phyloP scores from a whole-genome alignment of 371 early-diverging fungal species.

The Zopfochytrium polystomum region DNA sequence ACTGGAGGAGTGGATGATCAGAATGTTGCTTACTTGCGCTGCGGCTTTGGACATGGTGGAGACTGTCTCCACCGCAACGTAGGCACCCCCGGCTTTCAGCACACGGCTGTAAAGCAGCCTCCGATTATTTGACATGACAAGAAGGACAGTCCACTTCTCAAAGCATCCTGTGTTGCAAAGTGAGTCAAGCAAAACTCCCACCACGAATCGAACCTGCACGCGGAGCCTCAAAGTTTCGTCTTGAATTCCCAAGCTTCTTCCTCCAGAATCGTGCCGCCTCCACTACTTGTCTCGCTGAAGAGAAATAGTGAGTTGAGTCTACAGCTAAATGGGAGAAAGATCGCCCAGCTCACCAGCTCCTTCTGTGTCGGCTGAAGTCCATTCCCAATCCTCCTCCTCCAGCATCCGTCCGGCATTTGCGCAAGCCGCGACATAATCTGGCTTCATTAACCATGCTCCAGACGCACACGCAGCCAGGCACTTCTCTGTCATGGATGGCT shows the following conservation, averaged over 20 bases:
- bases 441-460: constrained; percentile 34
- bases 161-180: constrained; percentile 5
- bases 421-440: constrained; percentile 24
- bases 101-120: neutral
- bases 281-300: neutral
- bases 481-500: constrained; percentile 35
- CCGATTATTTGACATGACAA: constrained; percentile 1
- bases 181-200: neutral
- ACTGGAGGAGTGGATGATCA: too few species aligned
- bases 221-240: neutral
- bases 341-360: neutral
- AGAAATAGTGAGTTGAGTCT: neutral
- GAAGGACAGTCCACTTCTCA: constrained; percentile 10
- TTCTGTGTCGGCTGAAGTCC: neutral
- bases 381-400: constrained; percentile 19
- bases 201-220: neutral
- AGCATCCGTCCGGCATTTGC: constrained; percentile 13
- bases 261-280: neutral
- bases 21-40: neutral
- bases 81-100: constrained; percentile 9
- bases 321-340: too few species aligned
- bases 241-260: constrained; percentile 2
- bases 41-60: neutral
- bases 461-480: constrained; percentile 36
- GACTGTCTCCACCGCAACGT: neutral